phyloP scores from a whole-genome alignment of 129 eudicot species.

The Centrapalus pauciflorus region DNA sequence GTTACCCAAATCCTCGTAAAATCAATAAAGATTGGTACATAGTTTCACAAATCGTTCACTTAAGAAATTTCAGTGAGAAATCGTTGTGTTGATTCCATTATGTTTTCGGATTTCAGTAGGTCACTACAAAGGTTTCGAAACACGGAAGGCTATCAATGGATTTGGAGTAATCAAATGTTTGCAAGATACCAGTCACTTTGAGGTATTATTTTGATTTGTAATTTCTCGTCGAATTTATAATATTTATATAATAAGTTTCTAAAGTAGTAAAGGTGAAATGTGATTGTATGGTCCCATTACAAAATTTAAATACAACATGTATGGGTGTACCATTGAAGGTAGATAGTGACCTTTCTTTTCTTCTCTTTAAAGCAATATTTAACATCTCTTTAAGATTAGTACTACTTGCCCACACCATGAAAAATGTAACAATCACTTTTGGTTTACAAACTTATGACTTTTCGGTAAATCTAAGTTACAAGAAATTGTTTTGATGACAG shows the following conservation, averaged over 20 bases:
- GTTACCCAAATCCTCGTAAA: background rate
- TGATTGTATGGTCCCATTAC: slow-evolving; percentile 31
- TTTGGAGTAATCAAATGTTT: background rate
- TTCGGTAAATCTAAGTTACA: slow-evolving; percentile 11
- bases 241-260: background rate
- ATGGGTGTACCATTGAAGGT: slow-evolving; percentile 19
- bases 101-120: slow-evolving; percentile 16
- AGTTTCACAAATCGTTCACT: background rate
- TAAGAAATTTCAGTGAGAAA: background rate
- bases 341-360: slow-evolving; percentile 39
- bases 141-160: slow-evolving; percentile 8
- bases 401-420: slow-evolving; percentile 12
- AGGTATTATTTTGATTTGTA: slow-evolving; percentile 23
- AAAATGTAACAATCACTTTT: slow-evolving; percentile 16
- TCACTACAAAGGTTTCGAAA: background rate
- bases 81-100: background rate
- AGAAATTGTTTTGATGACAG: background rate
- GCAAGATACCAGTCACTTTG: slow-evolving; percentile 19
- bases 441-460: slow-evolving; percentile 3
- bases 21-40: background rate
- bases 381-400: slow-evolving; percentile 26
- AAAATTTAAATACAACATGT: slow-evolving; percentile 27
- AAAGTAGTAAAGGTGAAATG: background rate
- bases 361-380: slow-evolving; percentile 78
- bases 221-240: background rate